Percentiles rank a stretch among this genome's conserved stretches.
Evolutionary conservation across 108 stramenopile genomes (phyloP).

Genomic region (Stephanodiscus minutulus): DNA sequence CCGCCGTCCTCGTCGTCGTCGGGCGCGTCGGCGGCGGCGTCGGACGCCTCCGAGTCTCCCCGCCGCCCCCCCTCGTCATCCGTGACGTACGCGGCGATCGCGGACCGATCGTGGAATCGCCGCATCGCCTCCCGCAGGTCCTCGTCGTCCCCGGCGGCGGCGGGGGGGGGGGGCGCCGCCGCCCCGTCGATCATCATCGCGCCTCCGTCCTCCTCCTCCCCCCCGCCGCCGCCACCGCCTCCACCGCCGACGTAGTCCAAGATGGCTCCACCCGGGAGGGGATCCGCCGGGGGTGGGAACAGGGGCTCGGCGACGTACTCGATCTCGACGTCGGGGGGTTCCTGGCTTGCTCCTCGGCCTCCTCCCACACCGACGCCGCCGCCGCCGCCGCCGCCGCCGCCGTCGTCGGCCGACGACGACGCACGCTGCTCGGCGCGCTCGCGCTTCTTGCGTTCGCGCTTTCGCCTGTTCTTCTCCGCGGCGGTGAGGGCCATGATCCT

Average conservation of each 20-base stretch:
- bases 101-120: conserved; percentile 68
- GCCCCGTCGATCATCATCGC: conserved; percentile 14
- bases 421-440: conserved; percentile 43
- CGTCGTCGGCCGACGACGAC: conserved; percentile 6
- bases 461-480: conserved; percentile 82
- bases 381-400: background rate
- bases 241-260: conserved; percentile 8
- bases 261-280: conserved; percentile 2
- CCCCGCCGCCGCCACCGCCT: background rate
- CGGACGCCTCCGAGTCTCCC: conserved; percentile 1
- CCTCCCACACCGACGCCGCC: background rate
- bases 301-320: conserved; percentile 78
- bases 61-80: conserved; percentile 48
- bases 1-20: conserved; percentile 50
- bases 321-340: conserved; percentile 62
- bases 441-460: conserved; percentile 87
- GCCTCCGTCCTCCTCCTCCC: too few species aligned
- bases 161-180: background rate
- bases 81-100: conserved; percentile 47
- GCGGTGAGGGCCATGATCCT: too few species aligned
- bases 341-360: too few species aligned
- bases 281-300: background rate
- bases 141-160: conserved; percentile 5
- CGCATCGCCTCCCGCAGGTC: conserved; percentile 58
- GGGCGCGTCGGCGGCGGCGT: conserved; percentile 6